phyloP scores from a whole-genome alignment of 352 stramenopile species.

The Phytopythium vexans region DNA sequence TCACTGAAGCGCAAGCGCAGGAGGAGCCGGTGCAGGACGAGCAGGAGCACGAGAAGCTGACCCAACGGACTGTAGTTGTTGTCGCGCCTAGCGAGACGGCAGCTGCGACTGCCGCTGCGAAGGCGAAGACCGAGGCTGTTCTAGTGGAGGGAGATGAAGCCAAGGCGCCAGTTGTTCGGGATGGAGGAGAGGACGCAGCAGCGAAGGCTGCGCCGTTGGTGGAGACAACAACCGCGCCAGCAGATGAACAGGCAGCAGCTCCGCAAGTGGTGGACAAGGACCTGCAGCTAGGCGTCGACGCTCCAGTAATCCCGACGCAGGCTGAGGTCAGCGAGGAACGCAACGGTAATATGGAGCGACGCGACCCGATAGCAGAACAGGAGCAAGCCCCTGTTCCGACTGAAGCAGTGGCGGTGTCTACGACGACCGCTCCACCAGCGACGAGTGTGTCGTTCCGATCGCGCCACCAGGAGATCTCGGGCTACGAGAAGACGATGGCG shows the following conservation, averaged over 20 bases:
- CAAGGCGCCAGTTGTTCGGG: not conserved
- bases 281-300: too few species aligned
- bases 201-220: too few species aligned
- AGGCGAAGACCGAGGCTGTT: constrained; percentile 4
- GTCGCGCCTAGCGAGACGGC: not conserved
- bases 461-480: constrained; percentile 40
- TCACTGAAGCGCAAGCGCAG: constrained; percentile 11
- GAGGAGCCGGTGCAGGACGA: constrained; percentile 14
- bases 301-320: too few species aligned
- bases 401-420: too few species aligned
- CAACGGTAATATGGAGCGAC: too few species aligned
- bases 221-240: too few species aligned
- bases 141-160: constrained; percentile 5
- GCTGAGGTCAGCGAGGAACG: too few species aligned
- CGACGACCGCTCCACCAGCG: not conserved
- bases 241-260: too few species aligned
- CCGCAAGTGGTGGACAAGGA: too few species aligned
- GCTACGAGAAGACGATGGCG: constrained; percentile 43
- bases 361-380: too few species aligned
- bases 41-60: constrained; percentile 14
- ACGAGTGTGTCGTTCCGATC: constrained; percentile 17
- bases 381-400: too few species aligned
- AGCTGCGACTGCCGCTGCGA: constrained; percentile 5
- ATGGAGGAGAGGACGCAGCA: too few species aligned
- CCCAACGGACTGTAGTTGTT: not conserved